A percentile compares a stretch with the other conserved stretches of the same genome.
Conservation (phyloP, 805 yeast genomes). For the Blastobotrys muscicola region DNA sequence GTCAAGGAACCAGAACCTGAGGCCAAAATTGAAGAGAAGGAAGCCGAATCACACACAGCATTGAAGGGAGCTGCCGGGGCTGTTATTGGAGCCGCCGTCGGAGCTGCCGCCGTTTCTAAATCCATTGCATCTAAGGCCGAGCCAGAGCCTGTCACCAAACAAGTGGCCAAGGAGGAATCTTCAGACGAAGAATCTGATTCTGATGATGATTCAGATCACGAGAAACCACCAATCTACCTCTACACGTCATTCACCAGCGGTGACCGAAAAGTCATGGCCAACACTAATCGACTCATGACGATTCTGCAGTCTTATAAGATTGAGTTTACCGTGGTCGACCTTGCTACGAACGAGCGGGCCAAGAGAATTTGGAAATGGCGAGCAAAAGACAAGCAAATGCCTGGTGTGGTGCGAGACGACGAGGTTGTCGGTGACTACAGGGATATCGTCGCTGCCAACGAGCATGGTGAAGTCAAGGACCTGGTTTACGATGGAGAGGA, state of each 20-base stretch:
- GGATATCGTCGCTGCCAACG: constrained; percentile 80
- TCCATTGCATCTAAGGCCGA: background rate
- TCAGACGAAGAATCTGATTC: constrained; percentile 22
- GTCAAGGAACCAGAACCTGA: background rate
- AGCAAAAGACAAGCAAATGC: constrained; percentile 61
- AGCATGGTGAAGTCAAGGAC: constrained; percentile 28
- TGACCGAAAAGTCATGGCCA: constrained; percentile 62
- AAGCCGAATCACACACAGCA: background rate
- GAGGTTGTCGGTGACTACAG: constrained; percentile 83
- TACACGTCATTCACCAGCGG: constrained; percentile 82
- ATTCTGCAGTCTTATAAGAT: constrained; percentile 68
- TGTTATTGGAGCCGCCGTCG: background rate
- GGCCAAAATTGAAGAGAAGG: background rate
- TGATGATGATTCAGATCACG: constrained; percentile 4
- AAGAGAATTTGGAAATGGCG: constrained; percentile 69
- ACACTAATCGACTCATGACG: constrained; percentile 68
- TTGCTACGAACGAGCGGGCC: constrained; percentile 84
- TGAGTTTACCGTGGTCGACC: constrained; percentile 58
- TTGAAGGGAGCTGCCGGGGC: background rate
- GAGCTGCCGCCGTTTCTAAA: background rate
- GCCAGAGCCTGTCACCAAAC: background rate
- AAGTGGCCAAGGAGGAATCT: background rate
- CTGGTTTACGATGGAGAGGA: constrained; percentile 10
- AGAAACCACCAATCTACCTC: constrained; percentile 39
- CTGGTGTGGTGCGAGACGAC: constrained; percentile 76